phyloP scores from a whole-genome alignment of 345 rosid genomes.

The Excoecaria cochinchinensis region DNA sequence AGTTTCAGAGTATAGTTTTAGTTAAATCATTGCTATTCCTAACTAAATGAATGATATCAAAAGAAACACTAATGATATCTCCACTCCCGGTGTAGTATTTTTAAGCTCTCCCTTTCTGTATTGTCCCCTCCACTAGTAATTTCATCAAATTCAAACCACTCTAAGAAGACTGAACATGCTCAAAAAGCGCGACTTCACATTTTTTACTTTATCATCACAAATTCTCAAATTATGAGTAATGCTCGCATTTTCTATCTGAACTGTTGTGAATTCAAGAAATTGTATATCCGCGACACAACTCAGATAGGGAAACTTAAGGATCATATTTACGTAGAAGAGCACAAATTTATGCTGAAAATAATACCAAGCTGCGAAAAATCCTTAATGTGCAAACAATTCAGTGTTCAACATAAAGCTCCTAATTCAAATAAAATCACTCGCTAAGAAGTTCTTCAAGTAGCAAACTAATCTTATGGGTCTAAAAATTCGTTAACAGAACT shows the following conservation, averaged over 20 bases:
- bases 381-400: not conserved
- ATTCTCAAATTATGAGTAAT: not conserved
- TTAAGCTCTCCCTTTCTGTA: not conserved
- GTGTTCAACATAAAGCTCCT: not conserved
- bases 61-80: not conserved
- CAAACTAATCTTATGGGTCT: not conserved
- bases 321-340: not conserved
- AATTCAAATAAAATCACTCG: slow-evolving; percentile 4
- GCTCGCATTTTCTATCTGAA: no score
- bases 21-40: not conserved
- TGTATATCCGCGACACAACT: not conserved
- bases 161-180: not conserved
- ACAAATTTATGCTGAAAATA: not conserved
- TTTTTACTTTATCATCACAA: not conserved
- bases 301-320: not conserved
- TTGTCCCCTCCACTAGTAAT: not conserved
- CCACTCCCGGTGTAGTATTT: not conserved
- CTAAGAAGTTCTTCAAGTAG: not conserved
- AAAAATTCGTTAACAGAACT: not conserved
- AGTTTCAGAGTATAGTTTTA: no score
- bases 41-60: not conserved
- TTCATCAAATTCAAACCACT: not conserved
- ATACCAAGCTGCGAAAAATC: not conserved
- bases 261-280: not conserved
- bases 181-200: not conserved